Percentiles rank a stretch among this genome's conserved stretches.
These are phyloP conservation scores for Coccomyxa sp. DNA, from an alignment of 139 green algal genomes.

Conservation along the genomic window DNA sequence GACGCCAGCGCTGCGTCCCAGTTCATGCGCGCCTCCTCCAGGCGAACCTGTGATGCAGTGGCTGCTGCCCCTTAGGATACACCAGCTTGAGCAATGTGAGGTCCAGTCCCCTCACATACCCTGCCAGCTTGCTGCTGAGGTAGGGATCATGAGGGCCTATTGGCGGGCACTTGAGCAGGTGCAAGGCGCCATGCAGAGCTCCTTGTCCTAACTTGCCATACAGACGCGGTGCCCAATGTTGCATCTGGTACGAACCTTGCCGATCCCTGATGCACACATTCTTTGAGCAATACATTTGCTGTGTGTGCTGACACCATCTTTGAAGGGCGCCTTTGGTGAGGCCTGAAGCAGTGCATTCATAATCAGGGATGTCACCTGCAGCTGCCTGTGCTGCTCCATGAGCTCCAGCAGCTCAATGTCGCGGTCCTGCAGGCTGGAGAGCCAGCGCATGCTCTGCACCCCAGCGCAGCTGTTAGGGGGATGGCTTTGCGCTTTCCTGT, in stretches of 20 bases:
- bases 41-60: constrained; percentile 38
- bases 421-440: constrained; percentile 57
- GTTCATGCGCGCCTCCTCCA: constrained; percentile 56
- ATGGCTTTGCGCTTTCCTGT: too few species aligned
- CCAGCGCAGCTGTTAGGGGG: background rate
- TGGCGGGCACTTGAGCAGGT: background rate
- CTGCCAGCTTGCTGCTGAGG: background rate
- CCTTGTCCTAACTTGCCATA: background rate
- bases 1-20: constrained; percentile 58
- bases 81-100: background rate
- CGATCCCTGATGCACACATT: too few species aligned
- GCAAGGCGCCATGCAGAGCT: background rate
- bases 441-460: constrained; percentile 28
- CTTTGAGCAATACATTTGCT: background rate
- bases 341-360: background rate
- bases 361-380: constrained; percentile 38
- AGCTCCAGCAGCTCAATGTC: constrained; percentile 65
- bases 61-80: background rate
- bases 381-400: constrained; percentile 56
- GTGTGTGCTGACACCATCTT: too few species aligned
- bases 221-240: too few species aligned
- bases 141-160: background rate
- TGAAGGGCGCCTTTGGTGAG: too few species aligned
- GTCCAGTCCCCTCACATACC: background rate
- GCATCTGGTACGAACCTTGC: too few species aligned